Evolutionary conservation across 352 stramenopile species (phyloP).

Genomic region (Peronospora destructor): DNA sequence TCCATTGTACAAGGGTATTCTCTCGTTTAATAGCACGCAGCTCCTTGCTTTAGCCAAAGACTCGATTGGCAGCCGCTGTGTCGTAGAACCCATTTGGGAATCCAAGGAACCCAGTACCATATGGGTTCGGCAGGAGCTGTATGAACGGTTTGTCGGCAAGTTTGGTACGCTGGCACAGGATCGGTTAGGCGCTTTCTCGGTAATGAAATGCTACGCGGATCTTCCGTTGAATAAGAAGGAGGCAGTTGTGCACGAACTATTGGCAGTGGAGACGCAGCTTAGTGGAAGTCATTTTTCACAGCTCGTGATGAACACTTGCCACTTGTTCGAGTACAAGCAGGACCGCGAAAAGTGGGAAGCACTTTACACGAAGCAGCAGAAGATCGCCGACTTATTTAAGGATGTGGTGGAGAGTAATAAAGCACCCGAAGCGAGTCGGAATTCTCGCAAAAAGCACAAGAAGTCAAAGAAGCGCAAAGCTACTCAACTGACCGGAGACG

Average conservation of each 20-base stretch:
- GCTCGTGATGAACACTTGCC: slow-evolving; percentile 73
- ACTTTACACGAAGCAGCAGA: slow-evolving; percentile 71
- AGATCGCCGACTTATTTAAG: slow-evolving; percentile 74
- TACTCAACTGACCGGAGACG: slow-evolving; percentile 15
- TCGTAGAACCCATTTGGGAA: slow-evolving; percentile 79
- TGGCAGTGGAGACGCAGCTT: slow-evolving; percentile 64
- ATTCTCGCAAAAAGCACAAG: slow-evolving; percentile 28
- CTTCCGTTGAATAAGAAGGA: slow-evolving; percentile 54
- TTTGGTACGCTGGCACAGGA: slow-evolving; percentile 68
- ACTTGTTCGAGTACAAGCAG: slow-evolving; percentile 75
- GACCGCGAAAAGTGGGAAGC: slow-evolving; percentile 73
- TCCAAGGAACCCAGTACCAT: slow-evolving; percentile 41
- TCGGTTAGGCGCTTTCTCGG: slow-evolving; percentile 67
- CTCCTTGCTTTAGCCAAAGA: slow-evolving; percentile 70
- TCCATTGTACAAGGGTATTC: slow-evolving; percentile 54
- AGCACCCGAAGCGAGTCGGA: slow-evolving; percentile 6
- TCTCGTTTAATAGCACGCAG: slow-evolving; percentile 59
- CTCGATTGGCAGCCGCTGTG: slow-evolving; percentile 66
- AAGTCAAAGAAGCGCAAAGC: slow-evolving; percentile 48
- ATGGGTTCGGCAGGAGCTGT: slow-evolving; percentile 63
- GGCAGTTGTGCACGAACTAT: slow-evolving; percentile 60
- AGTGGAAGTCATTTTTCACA: slow-evolving; percentile 75
- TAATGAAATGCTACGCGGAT: slow-evolving; percentile 79
- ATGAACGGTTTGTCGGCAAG: slow-evolving; percentile 57
- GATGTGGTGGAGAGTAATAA: slow-evolving; percentile 49